A percentile compares a stretch with the other conserved stretches of the same genome.
These are phyloP conservation scores for Rhodomyrtus psidioides DNA, from an alignment of 441 rosid species.

Conservation along the genomic window DNA sequence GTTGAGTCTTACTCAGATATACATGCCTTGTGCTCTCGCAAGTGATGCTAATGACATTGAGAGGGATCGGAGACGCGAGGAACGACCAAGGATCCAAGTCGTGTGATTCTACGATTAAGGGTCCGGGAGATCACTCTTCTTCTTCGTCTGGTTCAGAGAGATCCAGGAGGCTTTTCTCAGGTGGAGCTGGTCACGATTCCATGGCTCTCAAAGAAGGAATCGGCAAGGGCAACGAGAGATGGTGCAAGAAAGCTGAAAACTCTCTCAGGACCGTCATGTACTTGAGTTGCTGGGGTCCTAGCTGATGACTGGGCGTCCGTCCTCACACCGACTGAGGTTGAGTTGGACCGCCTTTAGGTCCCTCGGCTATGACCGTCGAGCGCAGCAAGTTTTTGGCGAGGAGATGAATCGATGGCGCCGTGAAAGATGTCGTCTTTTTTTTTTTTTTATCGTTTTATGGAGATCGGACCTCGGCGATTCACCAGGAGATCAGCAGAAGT, in stretches of 20 bases:
- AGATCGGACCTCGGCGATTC: neutral
- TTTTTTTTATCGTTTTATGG: neutral
- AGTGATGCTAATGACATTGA: neutral
- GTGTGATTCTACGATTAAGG: neutral
- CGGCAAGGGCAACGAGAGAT: neutral
- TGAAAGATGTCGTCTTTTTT: neutral
- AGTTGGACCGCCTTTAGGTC: neutral
- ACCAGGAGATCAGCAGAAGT: too few relatives aligned
- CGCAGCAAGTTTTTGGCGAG: neutral
- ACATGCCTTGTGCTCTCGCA: too few relatives aligned
- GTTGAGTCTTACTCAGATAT: neutral
- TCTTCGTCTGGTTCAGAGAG: neutral
- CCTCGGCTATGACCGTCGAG: neutral
- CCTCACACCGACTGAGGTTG: neutral
- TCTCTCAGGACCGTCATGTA: neutral
- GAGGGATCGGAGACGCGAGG: neutral
- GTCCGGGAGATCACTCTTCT: neutral
- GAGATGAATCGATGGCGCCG: neutral
- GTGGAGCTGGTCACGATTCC: neutral
- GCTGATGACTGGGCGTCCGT: accelerated
- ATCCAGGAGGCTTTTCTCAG: neutral
- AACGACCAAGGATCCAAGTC: neutral
- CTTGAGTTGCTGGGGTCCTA: neutral
- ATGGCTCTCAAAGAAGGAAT: neutral
- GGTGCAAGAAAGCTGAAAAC: neutral